Conservation (phyloP, 805 yeast genomes). For the Wickerhamiella galacta region DNA sequence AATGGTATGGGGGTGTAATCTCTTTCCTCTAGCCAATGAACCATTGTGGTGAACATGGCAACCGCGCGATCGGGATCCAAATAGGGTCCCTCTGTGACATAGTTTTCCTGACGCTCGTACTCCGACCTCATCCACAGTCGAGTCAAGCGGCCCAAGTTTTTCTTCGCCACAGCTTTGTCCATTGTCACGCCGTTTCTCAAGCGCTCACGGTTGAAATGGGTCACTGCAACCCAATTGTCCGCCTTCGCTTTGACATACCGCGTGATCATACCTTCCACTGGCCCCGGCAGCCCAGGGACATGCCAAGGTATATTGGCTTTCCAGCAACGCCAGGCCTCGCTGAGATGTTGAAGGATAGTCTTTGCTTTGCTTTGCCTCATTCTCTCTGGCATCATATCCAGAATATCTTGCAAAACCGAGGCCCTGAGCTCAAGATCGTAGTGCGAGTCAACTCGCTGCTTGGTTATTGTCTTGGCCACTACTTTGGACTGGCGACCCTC, state of each 20-base stretch:
- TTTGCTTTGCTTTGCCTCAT: slow-evolving; percentile 73
- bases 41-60: slow-evolving; percentile 69
- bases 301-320: slow-evolving; percentile 97
- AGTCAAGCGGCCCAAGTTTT: slow-evolving; percentile 81
- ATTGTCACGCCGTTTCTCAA: slow-evolving; percentile 79
- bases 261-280: slow-evolving; percentile 70
- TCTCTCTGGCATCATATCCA: slow-evolving; percentile 96
- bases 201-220: slow-evolving; percentile 82
- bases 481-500: slow-evolving; percentile 90
- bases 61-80: slow-evolving; percentile 80
- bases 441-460: slow-evolving; percentile 88
- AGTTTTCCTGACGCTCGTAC: slow-evolving; percentile 69
- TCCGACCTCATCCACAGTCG: slow-evolving; percentile 85
- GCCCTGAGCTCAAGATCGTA: slow-evolving; percentile 87
- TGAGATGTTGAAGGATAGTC: slow-evolving; percentile 77
- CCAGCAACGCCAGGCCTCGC: slow-evolving; percentile 99
- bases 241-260: slow-evolving; percentile 89
- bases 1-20: slow-evolving; percentile 79
- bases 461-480: slow-evolving; percentile 83
- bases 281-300: slow-evolving; percentile 90
- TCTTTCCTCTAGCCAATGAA: slow-evolving; percentile 76
- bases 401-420: slow-evolving; percentile 84
- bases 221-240: slow-evolving; percentile 89
- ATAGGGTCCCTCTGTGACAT: slow-evolving; percentile 75
- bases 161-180: slow-evolving; percentile 86